Evolutionary conservation across 2,329 filamentous ascomycete genomes (phyloP), one percentile per base, ranked within the genome.

Genomic region (Fusarium secorum): DNA sequence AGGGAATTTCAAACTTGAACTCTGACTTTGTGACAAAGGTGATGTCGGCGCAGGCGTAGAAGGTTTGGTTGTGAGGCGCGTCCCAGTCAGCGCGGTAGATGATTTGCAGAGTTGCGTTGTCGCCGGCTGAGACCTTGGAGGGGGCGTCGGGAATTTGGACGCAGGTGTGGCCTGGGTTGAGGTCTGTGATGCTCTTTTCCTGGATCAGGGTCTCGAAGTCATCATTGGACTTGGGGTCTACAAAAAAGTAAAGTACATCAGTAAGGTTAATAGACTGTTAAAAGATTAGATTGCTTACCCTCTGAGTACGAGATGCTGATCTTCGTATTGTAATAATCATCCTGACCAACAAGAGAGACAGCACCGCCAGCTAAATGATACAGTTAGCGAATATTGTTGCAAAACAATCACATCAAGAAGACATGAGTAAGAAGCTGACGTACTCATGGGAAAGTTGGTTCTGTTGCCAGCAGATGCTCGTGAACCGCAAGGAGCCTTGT

Each of bases 401-500:
- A 44, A 22, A 24, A 9, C 11, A 4, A 24, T 1, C 5, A 7
- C 20, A 9, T 42, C n/a, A 8, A 22, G 14, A 30, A 7, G 3
- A 35, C 4, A 3, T 18, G 30, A 33, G 11, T 15, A n/a, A 38
- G 17, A 9, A 5, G 44, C 7, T 26, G 30, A 35, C 55, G 8
- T 51, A 87, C 86, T 78, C 26, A 90, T 72, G 28, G 88, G 89
- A 67, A 89, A 90, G 7, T 83, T 75, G 1, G 87, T 89, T 59
- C 88, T 80, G 66, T 87, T 87, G 1, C 78, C 78, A 5, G 83
- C 79, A 2, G 81, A 79, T 20, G 82, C 80, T 15, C 80, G 78
- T 15, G 86, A 88, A 56, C 88, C 88, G 73, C 89, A 90, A 0
- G 88, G 88, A 11, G 84, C 81, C 9, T 77, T 85, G 72, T 89